Percentiles rank a stretch among this genome's conserved stretches.
Evolutionary conservation across 164 flowering plant species (phyloP).

Genomic region (Aristolochia contorta): DNA sequence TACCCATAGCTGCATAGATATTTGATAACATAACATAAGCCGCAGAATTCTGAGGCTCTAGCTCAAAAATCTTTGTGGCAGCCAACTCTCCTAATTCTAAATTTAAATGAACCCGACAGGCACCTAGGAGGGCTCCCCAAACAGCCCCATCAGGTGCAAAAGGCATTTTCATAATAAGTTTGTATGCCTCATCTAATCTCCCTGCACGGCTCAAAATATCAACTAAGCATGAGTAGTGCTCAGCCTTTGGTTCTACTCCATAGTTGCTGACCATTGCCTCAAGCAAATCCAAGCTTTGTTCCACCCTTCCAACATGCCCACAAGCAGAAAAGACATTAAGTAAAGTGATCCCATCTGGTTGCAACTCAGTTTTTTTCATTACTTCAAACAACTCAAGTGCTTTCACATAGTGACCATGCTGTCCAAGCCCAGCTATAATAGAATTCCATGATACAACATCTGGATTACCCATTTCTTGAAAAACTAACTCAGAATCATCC

Average conservation of each 20-base stretch:
- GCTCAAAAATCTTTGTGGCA: constrained; percentile 23
- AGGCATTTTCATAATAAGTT: constrained; percentile 29
- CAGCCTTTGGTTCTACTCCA: constrained; percentile 21
- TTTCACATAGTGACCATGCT: constrained; percentile 33
- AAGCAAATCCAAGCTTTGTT: constrained; percentile 31
- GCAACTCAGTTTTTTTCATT: constrained; percentile 18
- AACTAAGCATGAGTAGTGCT: constrained; percentile 41
- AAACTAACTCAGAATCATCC: constrained; percentile 28
- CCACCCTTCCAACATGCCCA: constrained; percentile 39
- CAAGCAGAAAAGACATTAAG: constrained; percentile 40
- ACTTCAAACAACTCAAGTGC: constrained; percentile 23
- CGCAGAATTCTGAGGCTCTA: constrained; percentile 35
- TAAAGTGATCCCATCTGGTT: constrained; percentile 45
- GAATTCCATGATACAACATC: constrained; percentile 46
- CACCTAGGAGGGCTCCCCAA: constrained; percentile 39
- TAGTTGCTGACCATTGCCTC: constrained; percentile 19
- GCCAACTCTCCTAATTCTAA: constrained; percentile 42
- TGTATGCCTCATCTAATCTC: constrained; percentile 27
- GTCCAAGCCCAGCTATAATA: constrained; percentile 37
- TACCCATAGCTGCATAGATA: constrained; percentile 38
- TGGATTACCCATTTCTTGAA: constrained; percentile 21
- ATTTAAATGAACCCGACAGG: constrained; percentile 25
- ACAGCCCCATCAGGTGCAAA: constrained; percentile 26
- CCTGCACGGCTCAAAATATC: constrained; percentile 41
- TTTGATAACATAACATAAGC: constrained; percentile 33